phyloP scores from a whole-genome alignment of 768 basidiomycete genomes.

The Nidularia sp. region DNA sequence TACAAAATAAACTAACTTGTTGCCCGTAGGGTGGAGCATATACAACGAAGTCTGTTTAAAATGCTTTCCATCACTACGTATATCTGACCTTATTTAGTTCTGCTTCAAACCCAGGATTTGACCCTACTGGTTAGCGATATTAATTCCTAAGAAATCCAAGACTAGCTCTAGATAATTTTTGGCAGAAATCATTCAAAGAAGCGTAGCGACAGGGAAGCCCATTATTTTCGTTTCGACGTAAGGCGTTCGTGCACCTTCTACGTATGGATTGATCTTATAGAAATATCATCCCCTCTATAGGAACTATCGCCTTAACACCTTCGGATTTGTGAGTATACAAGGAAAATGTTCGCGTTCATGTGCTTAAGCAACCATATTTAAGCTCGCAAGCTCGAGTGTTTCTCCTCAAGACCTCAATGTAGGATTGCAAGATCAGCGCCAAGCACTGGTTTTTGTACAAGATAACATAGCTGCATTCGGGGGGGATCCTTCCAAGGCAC shows the following conservation, averaged over 20 bases:
- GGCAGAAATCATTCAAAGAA: slow-evolving; percentile 46
- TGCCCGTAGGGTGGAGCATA: slow-evolving; percentile 42
- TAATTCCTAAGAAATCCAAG: neutral
- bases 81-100: slow-evolving; percentile 24
- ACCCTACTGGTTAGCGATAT: slow-evolving; percentile 40
- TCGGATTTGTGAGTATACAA: slow-evolving; percentile 42
- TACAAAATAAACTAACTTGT: neutral
- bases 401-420: slow-evolving; percentile 49
- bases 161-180: neutral
- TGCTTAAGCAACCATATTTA: neutral
- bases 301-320: slow-evolving; percentile 56
- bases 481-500: slow-evolving; percentile 53
- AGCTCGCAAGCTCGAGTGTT: slow-evolving; percentile 45
- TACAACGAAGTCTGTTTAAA: slow-evolving; percentile 29
- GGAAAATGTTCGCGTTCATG: neutral
- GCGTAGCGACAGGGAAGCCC: slow-evolving; percentile 40
- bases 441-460: slow-evolving; percentile 56
- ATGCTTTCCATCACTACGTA: neutral
- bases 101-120: slow-evolving; percentile 32
- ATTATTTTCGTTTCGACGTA: slow-evolving; percentile 57
- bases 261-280: neutral
- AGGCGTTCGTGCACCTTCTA: slow-evolving; percentile 4
- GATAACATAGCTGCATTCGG: slow-evolving; percentile 66
- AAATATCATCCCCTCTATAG: slow-evolving; percentile 16
- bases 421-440: slow-evolving; percentile 57